A percentile compares a stretch with the other conserved stretches of the same genome.
Evolutionary conservation across 116 monocot species (phyloP).

Genomic region (Posidonia oceanica): DNA sequence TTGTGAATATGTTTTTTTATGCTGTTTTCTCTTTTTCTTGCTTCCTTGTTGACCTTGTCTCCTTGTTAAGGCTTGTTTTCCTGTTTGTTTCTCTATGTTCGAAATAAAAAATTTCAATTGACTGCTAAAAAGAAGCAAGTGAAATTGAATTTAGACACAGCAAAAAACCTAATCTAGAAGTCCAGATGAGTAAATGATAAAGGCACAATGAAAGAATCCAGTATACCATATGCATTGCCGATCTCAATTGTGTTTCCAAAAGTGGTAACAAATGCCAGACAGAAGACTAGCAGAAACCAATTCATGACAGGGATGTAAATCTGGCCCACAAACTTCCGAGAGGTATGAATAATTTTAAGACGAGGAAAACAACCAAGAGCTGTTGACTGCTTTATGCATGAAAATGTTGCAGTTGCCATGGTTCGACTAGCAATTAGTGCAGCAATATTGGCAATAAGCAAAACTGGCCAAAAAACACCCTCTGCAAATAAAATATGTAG

Average conservation of each 20-base stretch:
- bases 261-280: slow-evolving; percentile 55
- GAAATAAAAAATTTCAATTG: too few relatives aligned
- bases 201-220: neutral
- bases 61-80: too few relatives aligned
- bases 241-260: slow-evolving; percentile 91
- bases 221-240: slow-evolving; percentile 95
- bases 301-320: slow-evolving; percentile 98
- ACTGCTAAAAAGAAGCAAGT: too few relatives aligned
- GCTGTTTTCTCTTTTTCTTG: too few relatives aligned
- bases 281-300: slow-evolving; percentile 74
- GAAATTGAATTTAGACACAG: too few relatives aligned
- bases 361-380: slow-evolving; percentile 97
- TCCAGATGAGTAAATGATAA: too few relatives aligned
- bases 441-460: slow-evolving; percentile 68
- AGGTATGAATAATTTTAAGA: slow-evolving; percentile 93
- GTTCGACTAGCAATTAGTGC: slow-evolving; percentile 91
- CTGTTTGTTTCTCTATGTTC: too few relatives aligned
- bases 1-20: too few relatives aligned
- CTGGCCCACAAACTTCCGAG: slow-evolving; percentile 95
- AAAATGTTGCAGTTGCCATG: slow-evolving; percentile 97
- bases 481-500: slow-evolving; percentile 20
- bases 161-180: too few relatives aligned
- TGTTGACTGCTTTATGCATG: slow-evolving; percentile 93
- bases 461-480: slow-evolving; percentile 73
- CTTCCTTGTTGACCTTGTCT: too few relatives aligned